These are phyloP conservation scores for Fraxinus anomala DNA, from an alignment of 257 asterid species.

Conservation along the genomic window DNA sequence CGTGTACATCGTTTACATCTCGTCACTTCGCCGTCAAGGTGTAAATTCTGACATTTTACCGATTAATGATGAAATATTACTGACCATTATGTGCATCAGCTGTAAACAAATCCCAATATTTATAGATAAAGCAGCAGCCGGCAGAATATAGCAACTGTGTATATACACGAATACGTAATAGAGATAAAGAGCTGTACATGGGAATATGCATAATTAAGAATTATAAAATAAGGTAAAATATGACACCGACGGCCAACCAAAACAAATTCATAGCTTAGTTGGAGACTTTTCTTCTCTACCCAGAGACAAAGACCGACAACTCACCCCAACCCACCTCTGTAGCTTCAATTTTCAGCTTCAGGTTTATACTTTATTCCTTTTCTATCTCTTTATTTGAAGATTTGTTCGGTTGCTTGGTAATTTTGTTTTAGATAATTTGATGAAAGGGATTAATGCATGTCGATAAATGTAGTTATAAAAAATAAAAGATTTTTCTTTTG, in stretches of 20 bases:
- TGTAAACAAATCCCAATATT: too few species aligned
- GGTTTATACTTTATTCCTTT: constrained; percentile 4
- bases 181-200: not conserved
- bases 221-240: constrained; percentile 10
- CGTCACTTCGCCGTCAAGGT: too few species aligned
- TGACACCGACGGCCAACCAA: constrained; percentile 92
- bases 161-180: too few species aligned
- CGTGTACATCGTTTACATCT: too few species aligned
- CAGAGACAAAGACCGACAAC: constrained; percentile 13
- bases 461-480: not conserved
- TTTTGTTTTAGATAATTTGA: constrained; percentile 33
- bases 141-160: too few species aligned
- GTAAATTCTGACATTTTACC: too few species aligned
- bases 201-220: not conserved
- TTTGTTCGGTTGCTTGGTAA: not conserved
- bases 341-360: constrained; percentile 8
- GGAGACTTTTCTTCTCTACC: constrained; percentile 58
- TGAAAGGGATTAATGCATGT: constrained; percentile 32
- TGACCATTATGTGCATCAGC: too few species aligned
- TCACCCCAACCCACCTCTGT: constrained; percentile 11
- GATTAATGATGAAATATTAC: too few species aligned
- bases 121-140: too few species aligned
- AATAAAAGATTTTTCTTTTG: constrained; percentile 21
- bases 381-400: constrained; percentile 10
- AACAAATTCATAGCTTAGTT: constrained; percentile 41